Evolutionary conservation across 192 early-diverging fungal genomes (phyloP).

Genomic region (Mortierella claussenii): DNA sequence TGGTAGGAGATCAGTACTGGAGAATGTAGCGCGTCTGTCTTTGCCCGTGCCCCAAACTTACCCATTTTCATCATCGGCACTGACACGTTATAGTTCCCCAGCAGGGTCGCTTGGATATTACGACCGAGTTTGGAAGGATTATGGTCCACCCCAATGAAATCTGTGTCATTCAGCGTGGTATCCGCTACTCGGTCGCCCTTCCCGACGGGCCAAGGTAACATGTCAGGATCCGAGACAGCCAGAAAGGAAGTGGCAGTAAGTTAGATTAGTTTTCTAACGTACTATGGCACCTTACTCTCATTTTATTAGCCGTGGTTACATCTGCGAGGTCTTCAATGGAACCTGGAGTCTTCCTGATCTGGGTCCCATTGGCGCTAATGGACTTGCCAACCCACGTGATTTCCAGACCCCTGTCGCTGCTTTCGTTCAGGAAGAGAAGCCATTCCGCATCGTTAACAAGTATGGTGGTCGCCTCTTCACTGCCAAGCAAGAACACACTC

Average conservation of each 20-base stretch:
- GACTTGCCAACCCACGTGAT: slow-evolving; percentile 94
- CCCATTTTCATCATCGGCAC: not conserved
- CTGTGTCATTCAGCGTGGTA: slow-evolving; percentile 91
- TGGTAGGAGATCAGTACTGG: too few species aligned
- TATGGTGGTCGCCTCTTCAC: slow-evolving; percentile 84
- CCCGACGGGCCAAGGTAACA: slow-evolving; percentile 76
- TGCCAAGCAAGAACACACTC: slow-evolving; percentile 81
- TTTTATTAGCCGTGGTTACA: slow-evolving; percentile 79
- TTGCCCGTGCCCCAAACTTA: too few species aligned
- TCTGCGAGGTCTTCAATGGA: slow-evolving; percentile 88
- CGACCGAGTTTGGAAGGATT: slow-evolving; percentile 91
- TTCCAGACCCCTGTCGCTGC: slow-evolving; percentile 89
- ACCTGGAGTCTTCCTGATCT: slow-evolving; percentile 97
- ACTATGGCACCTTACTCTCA: not conserved
- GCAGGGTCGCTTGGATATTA: slow-evolving; percentile 87
- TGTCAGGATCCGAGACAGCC: too few species aligned
- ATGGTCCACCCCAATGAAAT: slow-evolving; percentile 90
- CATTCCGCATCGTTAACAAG: slow-evolving; percentile 83
- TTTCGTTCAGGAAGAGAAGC: slow-evolving; percentile 67
- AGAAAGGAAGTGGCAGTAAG: too few species aligned
- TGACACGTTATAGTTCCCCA: slow-evolving; percentile 77
- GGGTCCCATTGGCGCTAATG: slow-evolving; percentile 95
- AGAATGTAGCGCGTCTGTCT: too few species aligned
- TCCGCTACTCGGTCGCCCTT: slow-evolving; percentile 84
- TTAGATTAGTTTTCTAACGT: too few species aligned